Percentiles rank a stretch among this genome's conserved stretches.
Conservation (phyloP, 23 red algal genomes). For the Gracilaria domingensis region DNA sequence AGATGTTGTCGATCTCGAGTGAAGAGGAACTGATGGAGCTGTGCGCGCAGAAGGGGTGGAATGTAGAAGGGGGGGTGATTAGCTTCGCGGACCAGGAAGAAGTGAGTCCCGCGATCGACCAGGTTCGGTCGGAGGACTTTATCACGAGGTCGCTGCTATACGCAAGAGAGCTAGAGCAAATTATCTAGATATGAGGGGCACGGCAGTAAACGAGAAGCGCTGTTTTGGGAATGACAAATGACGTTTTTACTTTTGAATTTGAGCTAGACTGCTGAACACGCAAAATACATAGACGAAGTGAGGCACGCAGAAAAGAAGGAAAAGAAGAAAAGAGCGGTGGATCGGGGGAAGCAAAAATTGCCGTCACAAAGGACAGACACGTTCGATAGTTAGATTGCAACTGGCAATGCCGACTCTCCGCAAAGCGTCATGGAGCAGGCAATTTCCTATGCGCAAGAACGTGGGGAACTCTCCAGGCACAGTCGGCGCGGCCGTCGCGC, state of each 20-base stretch:
- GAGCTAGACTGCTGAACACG: neutral
- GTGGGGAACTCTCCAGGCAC: neutral
- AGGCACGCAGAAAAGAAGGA: neutral
- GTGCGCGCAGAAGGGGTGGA: constrained; percentile 65
- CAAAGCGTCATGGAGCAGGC: constrained; percentile 84
- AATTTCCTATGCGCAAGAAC: constrained; percentile 82
- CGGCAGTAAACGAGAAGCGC: neutral
- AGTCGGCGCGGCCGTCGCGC: neutral
- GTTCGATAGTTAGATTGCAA: constrained; percentile 77
- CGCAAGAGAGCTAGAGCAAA: constrained; percentile 87
- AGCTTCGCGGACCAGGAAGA: constrained; percentile 61
- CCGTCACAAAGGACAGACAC: constrained; percentile 46
- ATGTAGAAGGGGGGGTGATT: constrained; percentile 46
- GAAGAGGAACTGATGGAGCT: constrained; percentile 69
- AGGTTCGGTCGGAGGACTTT: constrained; percentile 71
- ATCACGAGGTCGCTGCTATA: constrained; percentile 82
- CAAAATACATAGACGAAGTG: neutral
- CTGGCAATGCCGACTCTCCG: constrained; percentile 83
- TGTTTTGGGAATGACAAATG: too few species aligned
- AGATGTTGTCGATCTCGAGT: constrained; percentile 70
- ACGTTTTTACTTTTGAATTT: too few species aligned
- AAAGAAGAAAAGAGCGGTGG: neutral
- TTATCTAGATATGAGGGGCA: constrained; percentile 59
- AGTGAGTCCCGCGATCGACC: constrained; percentile 33
- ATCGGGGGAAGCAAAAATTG: constrained; percentile 76